Percentiles rank a stretch among this genome's conserved stretches.
These are phyloP conservation scores for Sclerotinia minor DNA, from an alignment of 2,329 filamentous ascomycete genomes.

Conservation along the genomic window DNA sequence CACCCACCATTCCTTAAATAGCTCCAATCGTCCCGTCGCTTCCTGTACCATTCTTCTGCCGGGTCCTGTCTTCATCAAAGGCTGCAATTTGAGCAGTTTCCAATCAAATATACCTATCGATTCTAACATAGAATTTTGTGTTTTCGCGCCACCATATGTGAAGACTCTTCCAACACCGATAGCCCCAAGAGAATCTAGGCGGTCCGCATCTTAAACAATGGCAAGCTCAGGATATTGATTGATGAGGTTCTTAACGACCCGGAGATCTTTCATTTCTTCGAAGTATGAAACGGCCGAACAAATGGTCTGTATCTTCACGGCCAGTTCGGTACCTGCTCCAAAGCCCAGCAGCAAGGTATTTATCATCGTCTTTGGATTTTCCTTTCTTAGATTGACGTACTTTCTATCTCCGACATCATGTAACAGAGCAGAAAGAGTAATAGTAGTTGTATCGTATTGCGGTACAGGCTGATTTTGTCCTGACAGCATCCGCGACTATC, in stretches of 20 bases:
- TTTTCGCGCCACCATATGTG: constrained; percentile 69
- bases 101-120: constrained; percentile 72
- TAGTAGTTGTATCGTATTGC: constrained; percentile 53
- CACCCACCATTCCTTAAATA: constrained; percentile 57
- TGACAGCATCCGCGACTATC: constrained; percentile 36
- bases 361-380: constrained; percentile 58
- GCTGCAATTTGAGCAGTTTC: constrained; percentile 61
- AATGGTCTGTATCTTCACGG: constrained; percentile 67
- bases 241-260: constrained; percentile 61
- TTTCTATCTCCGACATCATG: constrained; percentile 86
- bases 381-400: constrained; percentile 54
- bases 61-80: constrained; percentile 61
- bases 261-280: constrained; percentile 66
- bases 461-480: constrained; percentile 41
- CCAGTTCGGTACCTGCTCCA: constrained; percentile 59
- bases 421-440: constrained; percentile 71
- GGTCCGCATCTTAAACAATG: constrained; percentile 88
- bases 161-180: constrained; percentile 79
- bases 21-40: constrained; percentile 51
- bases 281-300: constrained; percentile 78
- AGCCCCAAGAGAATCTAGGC: constrained; percentile 86
- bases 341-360: constrained; percentile 54
- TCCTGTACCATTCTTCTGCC: constrained; percentile 53
- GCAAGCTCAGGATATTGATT: constrained; percentile 68
- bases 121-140: constrained; percentile 55